Percentiles rank a stretch among this genome's conserved stretches.
Evolutionary conservation across 805 yeast species (phyloP).

Genomic region (Wickerhamiella alocasiicola): DNA sequence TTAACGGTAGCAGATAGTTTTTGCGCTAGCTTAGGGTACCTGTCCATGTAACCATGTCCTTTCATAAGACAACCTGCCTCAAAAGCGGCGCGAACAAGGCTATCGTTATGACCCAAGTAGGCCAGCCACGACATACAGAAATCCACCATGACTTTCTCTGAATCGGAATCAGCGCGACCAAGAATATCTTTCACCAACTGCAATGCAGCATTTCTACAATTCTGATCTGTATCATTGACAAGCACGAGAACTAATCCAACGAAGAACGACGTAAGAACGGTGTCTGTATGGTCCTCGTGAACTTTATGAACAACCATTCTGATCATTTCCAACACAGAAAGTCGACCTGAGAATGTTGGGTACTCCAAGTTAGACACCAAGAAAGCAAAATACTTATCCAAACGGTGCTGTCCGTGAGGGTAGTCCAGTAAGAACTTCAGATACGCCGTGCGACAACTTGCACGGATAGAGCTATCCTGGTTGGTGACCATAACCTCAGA

Average conservation of each 20-base stretch:
- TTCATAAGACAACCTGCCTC: slow-evolving; percentile 17
- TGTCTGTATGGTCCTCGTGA: slow-evolving; percentile 33
- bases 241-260: slow-evolving; percentile 68
- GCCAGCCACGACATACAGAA: slow-evolving; percentile 17
- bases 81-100: slow-evolving; percentile 19
- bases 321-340: slow-evolving; percentile 80
- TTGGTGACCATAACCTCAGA: slow-evolving; percentile 81
- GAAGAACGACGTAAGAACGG: slow-evolving; percentile 55
- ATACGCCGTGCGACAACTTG: slow-evolving; percentile 69
- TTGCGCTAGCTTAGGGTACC: slow-evolving; percentile 7
- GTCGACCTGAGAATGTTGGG: slow-evolving; percentile 75
- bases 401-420: slow-evolving; percentile 78
- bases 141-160: slow-evolving; percentile 12
- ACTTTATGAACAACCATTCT: slow-evolving; percentile 58
- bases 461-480: slow-evolving; percentile 70
- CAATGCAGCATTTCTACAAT: slow-evolving; percentile 76
- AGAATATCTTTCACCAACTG: slow-evolving; percentile 37
- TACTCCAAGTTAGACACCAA: slow-evolving; percentile 71
- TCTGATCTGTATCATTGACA: slow-evolving; percentile 62
- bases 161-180: slow-evolving; percentile 13
- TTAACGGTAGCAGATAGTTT: slow-evolving; percentile 4
- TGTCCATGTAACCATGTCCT: neutral
- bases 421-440: slow-evolving; percentile 83
- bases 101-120: slow-evolving; percentile 10
- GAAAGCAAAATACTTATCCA: slow-evolving; percentile 72